These are phyloP conservation scores for Bipolaris cookei DNA, from an alignment of 2,329 filamentous ascomycete species.

Conservation along the genomic window DNA sequence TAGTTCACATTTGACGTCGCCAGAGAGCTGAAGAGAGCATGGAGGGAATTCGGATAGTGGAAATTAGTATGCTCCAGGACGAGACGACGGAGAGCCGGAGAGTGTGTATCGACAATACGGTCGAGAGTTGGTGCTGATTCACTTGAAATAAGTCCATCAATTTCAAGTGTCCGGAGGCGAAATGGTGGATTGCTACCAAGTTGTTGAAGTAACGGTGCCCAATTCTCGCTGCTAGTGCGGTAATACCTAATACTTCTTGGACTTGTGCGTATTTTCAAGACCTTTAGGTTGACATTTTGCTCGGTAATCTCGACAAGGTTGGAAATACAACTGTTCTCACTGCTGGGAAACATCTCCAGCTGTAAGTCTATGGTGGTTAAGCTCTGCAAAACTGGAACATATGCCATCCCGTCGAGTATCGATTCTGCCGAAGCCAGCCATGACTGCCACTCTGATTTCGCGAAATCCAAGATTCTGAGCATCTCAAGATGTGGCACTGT, in stretches of 20 bases:
- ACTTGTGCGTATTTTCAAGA: background rate
- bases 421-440: background rate
- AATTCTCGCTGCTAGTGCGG: background rate
- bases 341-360: constrained; percentile 6
- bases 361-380: constrained; percentile 9
- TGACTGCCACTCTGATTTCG: constrained; percentile 5
- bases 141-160: constrained; percentile 14
- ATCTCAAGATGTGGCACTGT: background rate
- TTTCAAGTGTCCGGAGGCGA: constrained; percentile 8
- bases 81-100: constrained; percentile 1
- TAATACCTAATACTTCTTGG: background rate
- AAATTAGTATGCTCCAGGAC: constrained; percentile 11
- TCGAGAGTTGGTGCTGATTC: constrained; percentile 9
- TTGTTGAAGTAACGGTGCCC: constrained; percentile 5
- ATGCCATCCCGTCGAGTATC: background rate
- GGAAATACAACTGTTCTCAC: background rate
- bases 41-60: constrained; percentile 9
- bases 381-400: background rate
- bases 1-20: constrained; percentile 5
- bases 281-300: background rate
- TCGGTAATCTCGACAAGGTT: background rate
- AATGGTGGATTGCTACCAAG: constrained; percentile 9
- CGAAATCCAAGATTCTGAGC: background rate
- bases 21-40: constrained; percentile 7
- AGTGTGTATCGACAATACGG: constrained; percentile 7